These are phyloP conservation scores for Hemileccinum impolitum DNA, from an alignment of 768 basidiomycete genomes.

Conservation along the genomic window DNA sequence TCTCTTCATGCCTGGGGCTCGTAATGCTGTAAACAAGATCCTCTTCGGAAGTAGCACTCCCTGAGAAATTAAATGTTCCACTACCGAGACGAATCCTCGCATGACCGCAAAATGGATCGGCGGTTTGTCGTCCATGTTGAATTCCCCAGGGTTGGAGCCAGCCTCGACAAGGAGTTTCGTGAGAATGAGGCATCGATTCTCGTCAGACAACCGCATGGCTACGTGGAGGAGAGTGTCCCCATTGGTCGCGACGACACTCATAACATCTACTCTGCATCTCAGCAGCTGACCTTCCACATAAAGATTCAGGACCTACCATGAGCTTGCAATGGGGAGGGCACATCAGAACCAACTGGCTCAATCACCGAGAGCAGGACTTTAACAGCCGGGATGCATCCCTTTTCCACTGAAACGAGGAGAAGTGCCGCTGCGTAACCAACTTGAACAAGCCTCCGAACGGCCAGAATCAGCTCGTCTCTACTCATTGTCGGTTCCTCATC, in stretches of 20 bases:
- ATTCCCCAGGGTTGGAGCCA: background rate
- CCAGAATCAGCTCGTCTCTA: background rate
- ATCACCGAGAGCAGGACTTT: no score
- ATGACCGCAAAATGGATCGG: background rate
- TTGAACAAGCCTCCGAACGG: background rate
- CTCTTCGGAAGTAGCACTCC: background rate
- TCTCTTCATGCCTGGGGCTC: background rate
- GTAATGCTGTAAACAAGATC: background rate
- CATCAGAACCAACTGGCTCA: no score
- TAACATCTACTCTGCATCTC: background rate
- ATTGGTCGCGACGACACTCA: background rate
- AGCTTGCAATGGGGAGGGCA: no score
- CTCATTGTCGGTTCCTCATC: background rate
- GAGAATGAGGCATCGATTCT: constrained; percentile 1
- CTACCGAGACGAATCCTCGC: background rate
- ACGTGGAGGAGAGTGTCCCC: constrained; percentile 11
- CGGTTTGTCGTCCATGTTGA: background rate
- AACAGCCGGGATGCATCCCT: background rate
- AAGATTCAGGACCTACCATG: background rate
- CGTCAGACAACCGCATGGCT: background rate
- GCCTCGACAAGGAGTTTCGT: background rate
- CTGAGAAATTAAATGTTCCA: background rate
- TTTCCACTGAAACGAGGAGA: constrained; percentile 6
- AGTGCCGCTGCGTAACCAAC: constrained; percentile 3
- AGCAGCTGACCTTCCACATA: background rate